Conservation (phyloP, 2,329 filamentous ascomycete genomes). For the Tolypocladium ovalisporum region DNA sequence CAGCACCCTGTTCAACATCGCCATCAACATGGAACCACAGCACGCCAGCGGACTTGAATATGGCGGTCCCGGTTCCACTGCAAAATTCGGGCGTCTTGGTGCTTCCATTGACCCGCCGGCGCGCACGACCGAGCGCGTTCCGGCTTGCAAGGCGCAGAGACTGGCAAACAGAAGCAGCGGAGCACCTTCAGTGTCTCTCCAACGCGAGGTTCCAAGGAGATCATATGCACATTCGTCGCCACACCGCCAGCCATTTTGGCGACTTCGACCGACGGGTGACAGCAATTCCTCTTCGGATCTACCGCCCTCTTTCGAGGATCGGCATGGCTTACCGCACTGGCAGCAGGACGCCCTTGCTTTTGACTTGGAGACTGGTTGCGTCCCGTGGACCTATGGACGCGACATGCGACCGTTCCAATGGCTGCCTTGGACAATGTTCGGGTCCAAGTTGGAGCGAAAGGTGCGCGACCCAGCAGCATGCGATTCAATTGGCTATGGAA, state of each 20-base stretch:
- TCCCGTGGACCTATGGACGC: not conserved
- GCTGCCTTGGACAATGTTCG: slow-evolving; percentile 3
- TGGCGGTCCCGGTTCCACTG: not conserved
- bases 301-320: not conserved
- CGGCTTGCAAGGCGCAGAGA: not conserved
- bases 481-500: slow-evolving; percentile 7
- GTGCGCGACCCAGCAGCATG: slow-evolving; percentile 7
- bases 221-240: not conserved
- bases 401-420: not conserved
- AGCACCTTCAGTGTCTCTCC: not conserved
- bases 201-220: not conserved
- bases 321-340: not conserved
- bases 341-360: not conserved
- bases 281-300: not conserved
- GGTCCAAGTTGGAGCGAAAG: slow-evolving; percentile 12
- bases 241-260: not conserved
- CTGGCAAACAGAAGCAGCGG: not conserved
- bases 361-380: slow-evolving; percentile 1
- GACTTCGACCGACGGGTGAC: not conserved
- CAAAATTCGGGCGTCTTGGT: not conserved
- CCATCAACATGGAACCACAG: not conserved
- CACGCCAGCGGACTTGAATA: not conserved
- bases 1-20: not conserved
- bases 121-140: not conserved
- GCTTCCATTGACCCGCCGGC: not conserved